Evolutionary conservation across 306 rosid species (phyloP), one percentile per base, ranked within the genome.

Genomic region (Mimosa bimucronata): DNA sequence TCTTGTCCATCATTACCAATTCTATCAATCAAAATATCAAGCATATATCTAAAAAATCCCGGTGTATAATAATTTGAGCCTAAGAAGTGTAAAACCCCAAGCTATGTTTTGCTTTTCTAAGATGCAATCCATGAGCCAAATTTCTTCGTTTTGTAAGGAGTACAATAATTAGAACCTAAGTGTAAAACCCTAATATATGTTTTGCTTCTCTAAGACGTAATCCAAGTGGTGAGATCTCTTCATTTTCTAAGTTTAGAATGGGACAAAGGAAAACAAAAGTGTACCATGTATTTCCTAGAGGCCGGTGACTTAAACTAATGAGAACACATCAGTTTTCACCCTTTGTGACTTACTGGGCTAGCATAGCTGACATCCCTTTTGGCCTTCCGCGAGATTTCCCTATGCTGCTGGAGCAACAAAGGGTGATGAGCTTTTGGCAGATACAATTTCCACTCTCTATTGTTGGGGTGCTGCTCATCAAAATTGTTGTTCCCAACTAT

Each of bases 351-450:
- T 88, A 95, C 98, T 74, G 72, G 48, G 79, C 83, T 65, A 79
- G 89, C 75, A 72, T 78, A 82, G 28, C 76, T 83, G 26, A 70
- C 88, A 72, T 87, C 87, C 82, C 80, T 87, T 84, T 80, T 91
- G 74, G 88, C 88, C 88, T 87, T 89, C 89, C 40, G 30, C 83
- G 87, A 85, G 81, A 68, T 90, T 84, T 85, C 81, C 84, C 87
- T 86, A 73, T 90, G 89, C 77, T 88, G 86, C 81, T 90, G 91
- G 42, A 93, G 90, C 86, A 95, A 78, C 74, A 95, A 88, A 77
- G 99, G 97, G 82, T 93, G 97, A 84, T 90, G 86, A 77, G 94
- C 91, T 85, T 89, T 93, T 0, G 88, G 91, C 71, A 90, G 84
- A 91, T 90, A 86, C 88, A 91, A 78, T 62, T 83, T 77, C 98